Evolutionary conservation across 225 moss, liverwort and hornwort genomes (phyloP), one percentile per base, ranked within the genome.

Genomic region (Pseudoscleropodium purum): DNA sequence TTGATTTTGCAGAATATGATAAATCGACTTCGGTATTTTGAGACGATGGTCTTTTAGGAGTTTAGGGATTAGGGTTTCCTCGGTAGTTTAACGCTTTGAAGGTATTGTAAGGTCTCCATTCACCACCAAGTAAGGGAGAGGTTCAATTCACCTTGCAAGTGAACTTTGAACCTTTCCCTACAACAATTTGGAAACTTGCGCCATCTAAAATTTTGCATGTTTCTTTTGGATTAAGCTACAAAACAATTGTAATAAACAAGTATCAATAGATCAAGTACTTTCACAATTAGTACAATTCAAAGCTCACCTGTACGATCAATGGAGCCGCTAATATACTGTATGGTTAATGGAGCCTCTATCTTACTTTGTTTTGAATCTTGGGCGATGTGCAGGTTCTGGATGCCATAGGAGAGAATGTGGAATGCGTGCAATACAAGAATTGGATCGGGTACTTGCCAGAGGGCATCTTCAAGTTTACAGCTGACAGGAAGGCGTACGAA

Each of bases 391-490:
- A 97, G 97, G 96, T 97, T 27, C 88, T 97, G 39, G 97, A 96
- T 94, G 95, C 94, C 31, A 83, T 97, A 82, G 95, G 94, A 57
- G 96, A 97, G 92, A 81, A 94, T 80, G 95, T 97, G 75, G 88
- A 96, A 85, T 97, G 97, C 33, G 93, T 97, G 60, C 97, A 96
- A 77, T 97, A 96, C 82, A 97, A 97, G 86, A 93, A 60, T 76
- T 97, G 97, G 96, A 94, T 97, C 47, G 97, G 96, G 27, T 96
- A 97, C 66, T 89, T 97, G 84, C 96, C 97, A 4, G 97, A 97
- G 87, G 97, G 96, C 63, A 87, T 45, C 15, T 97, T 97, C 89
- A 95, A 84, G 76, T 97, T 97, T 69, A 94, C 96, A 79, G 96
- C 97, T 54, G 95, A 96, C 29, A 93, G 84, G 89, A 86, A 87